Conservation (phyloP, 306 rosid species). For the Purshia tridentata region DNA sequence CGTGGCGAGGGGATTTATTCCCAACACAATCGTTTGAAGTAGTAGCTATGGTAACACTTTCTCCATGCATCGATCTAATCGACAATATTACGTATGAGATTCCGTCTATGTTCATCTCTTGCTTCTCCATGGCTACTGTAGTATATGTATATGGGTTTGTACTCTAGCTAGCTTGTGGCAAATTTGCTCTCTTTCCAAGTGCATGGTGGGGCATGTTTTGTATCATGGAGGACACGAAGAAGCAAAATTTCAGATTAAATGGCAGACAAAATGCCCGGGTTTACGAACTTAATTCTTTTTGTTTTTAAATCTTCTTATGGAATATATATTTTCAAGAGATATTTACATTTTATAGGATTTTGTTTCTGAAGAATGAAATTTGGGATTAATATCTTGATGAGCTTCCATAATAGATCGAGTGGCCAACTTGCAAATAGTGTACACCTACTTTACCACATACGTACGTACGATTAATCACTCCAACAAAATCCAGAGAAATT, state of each 20-base stretch:
- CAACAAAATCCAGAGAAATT: too few relatives aligned
- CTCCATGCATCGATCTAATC: too few relatives aligned
- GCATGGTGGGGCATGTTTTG: conserved; percentile 45
- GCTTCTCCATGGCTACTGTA: conserved; percentile 18
- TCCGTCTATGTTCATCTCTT: too few relatives aligned
- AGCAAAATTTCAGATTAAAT: conserved; percentile 36
- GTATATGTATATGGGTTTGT: neutral
- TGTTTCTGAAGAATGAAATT: neutral
- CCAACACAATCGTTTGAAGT: too few relatives aligned
- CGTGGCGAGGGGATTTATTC: too few relatives aligned
- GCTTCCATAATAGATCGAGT: too few relatives aligned
- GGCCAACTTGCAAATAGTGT: too few relatives aligned
- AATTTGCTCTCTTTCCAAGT: conserved; percentile 26
- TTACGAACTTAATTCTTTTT: conserved; percentile 22
- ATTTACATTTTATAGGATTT: neutral
- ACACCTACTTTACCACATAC: too few relatives aligned
- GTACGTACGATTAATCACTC: too few relatives aligned
- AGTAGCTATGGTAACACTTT: too few relatives aligned
- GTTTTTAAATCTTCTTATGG: conserved; percentile 20
- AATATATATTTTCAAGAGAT: conserved; percentile 3
- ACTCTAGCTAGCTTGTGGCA: conserved; percentile 15
- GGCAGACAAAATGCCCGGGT: conserved; percentile 60
- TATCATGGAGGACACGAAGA: conserved; percentile 44
- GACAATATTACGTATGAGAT: too few relatives aligned
- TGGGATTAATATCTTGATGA: too few relatives aligned